Evolutionary conservation across 345 rosid genomes (phyloP), one percentile per base, ranked within the genome.

Genomic region (thale cress (Arabidopsis thaliana)): DNA sequence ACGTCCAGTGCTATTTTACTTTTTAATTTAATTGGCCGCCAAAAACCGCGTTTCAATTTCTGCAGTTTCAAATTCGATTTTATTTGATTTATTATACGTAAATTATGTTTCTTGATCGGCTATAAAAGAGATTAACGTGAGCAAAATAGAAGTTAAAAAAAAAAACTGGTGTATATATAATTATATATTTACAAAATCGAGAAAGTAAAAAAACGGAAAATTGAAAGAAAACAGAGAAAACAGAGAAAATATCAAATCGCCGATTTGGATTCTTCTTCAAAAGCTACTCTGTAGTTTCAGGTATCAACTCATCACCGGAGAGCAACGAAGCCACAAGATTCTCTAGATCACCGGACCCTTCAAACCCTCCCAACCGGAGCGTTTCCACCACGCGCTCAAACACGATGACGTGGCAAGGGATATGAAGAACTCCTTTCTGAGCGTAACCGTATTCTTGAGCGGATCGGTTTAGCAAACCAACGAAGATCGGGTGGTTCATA

Each of bases 371-470:
- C 0, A 87, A 82, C 12, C 97, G 86, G 65, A 95, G 85, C 23
- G 93, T 84, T 55, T 92, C 99, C 74, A 93, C 81, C 52, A 89
- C 86, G 41, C 89, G 89, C 79, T 96, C 95, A 61, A 96, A 96
- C 11, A 82, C 87, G 68, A 83, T 67, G 67, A 87, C 98, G 86
- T 89, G 96, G 78, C 98, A 93, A 3, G 98, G 99, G 75, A 96
- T 96, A 64, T 86, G 87, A 0, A 96, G 89, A 11, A 89, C 99
- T 28, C 99, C 99, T 68, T 84, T 85, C 62, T 96, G 99, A 50
- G 93, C 93, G 84, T 91, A 96, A 5, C 99, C 99, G 80, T 92
- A 95, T 77, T 90, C 97, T 69, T 92, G 93, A 24, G 97, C 99
- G 36, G 98, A 90, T 62, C 83, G 73, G 71, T 91, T 85, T 20